Base-by-base conservation (phyloP, 2,329 filamentous ascomycete genomes). In the Phyllosticta citriasiana region DNA sequence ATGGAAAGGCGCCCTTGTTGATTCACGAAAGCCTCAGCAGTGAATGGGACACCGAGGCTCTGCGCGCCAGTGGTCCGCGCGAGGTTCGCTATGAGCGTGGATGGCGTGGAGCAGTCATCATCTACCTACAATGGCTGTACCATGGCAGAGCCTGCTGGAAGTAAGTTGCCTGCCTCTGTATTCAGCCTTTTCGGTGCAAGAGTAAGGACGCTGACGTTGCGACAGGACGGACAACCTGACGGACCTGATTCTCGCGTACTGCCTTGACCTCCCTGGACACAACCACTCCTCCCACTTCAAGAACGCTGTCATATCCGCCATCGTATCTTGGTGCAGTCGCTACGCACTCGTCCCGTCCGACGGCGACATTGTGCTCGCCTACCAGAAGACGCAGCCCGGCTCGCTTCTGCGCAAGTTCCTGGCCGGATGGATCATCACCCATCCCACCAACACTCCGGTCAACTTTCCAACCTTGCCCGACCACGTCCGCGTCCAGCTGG, bases 81-180 rank as follows among this genome's bases (percentile, higher is more conserved):
- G 57, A 55, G 3, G 22, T 59, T 52, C 14, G 3, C 52, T 55
- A 54, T 27, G 30, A 51, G 1, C 24, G 16, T 35, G 57, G 57
- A 25, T 59, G 51, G 51, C 57, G 57, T 25, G 10, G n/a, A 12
- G 57, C 52, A 30, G 52, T 33, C 16, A 7, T 30, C 33, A 55
- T 59, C 14, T 59, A 54, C 52, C 27, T 59, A 14, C 47, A 59
- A 40, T 59, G 57, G 57, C 57, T 59, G 3, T 59, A 59, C 52
- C 16, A 9, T 9, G 51, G 57, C 51, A 7, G 51, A 2, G 57
- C 55, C 24, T 27, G 16, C 14, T 25, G 27, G 4, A 30, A 55
- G 57, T 59, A 26, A 19, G 57, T 59, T 14, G 4, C 16, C 10
- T 33, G 19, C 19, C 19, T 22, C 5, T 16, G 7, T n/a, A 25